Evolutionary conservation across 2,329 filamentous ascomycete species (phyloP).

Genomic region (Herpotrichia juniperi): DNA sequence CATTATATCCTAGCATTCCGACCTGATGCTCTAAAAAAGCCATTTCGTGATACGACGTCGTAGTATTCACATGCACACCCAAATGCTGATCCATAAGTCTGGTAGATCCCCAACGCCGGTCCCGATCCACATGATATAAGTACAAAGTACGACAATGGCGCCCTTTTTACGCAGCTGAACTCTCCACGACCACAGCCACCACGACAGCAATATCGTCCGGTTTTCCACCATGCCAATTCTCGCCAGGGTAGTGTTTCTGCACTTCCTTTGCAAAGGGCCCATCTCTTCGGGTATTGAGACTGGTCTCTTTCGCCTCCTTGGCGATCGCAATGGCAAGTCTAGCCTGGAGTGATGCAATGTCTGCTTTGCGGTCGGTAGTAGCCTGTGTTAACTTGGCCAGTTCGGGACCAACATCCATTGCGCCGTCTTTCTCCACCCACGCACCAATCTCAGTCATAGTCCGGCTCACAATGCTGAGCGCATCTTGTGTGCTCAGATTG

Average conservation of each 20-base stretch:
- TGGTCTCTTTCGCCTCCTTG: slow-evolving; percentile 81
- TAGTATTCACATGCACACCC: no score
- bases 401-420: slow-evolving; percentile 62
- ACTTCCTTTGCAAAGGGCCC: slow-evolving; percentile 96
- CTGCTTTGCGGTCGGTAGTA: slow-evolving; percentile 49
- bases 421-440: slow-evolving; percentile 66
- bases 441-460: slow-evolving; percentile 77
- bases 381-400: slow-evolving; percentile 61
- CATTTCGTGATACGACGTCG: no score
- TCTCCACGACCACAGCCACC: slow-evolving; percentile 59
- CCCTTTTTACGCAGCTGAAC: slow-evolving; percentile 8
- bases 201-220: slow-evolving; percentile 94
- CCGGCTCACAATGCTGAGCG: slow-evolving; percentile 77
- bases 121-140: slow-evolving; percentile 27
- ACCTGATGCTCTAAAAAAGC: no score
- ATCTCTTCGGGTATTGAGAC: slow-evolving; percentile 79
- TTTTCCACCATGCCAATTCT: slow-evolving; percentile 90
- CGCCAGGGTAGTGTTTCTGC: slow-evolving; percentile 82
- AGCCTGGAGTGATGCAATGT: slow-evolving; percentile 70
- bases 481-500: slow-evolving; percentile 90
- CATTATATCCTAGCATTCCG: no score
- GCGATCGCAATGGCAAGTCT: slow-evolving; percentile 80
- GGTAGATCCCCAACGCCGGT: slow-evolving; percentile 25
- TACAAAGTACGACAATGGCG: slow-evolving; percentile 15
- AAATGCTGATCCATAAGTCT: not conserved